A percentile compares a stretch with the other conserved stretches of the same genome.
phyloP scores from a whole-genome alignment of 1,284 basidiomycete species.

The Ganoderma boninense region DNA sequence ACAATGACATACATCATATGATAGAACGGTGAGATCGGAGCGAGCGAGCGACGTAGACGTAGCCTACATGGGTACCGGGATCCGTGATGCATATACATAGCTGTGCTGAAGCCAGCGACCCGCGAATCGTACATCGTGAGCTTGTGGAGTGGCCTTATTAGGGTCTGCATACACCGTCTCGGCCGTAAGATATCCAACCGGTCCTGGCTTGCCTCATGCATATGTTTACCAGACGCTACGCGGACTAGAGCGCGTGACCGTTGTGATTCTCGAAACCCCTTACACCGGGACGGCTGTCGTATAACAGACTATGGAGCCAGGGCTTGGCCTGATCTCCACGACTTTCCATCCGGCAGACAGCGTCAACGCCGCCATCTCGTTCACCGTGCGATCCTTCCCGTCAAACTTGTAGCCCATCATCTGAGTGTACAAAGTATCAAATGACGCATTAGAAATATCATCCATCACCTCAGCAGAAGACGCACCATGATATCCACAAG shows the following conservation, averaged over 20 bases:
- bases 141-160: not conserved
- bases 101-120: too few species aligned
- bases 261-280: not conserved
- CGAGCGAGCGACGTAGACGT: too few species aligned
- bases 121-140: too few species aligned
- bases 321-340: constrained; percentile 56
- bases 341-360: constrained; percentile 72
- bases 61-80: too few species aligned
- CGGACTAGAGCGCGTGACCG: too few species aligned
- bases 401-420: constrained; percentile 29
- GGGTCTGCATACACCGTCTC: too few species aligned
- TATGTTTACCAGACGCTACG: not conserved
- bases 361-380: constrained; percentile 61
- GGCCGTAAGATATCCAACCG: too few species aligned
- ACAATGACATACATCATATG: too few species aligned
- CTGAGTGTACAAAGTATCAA: constrained; percentile 33
- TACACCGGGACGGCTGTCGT: constrained; percentile 26
- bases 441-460: too few species aligned
- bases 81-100: too few species aligned
- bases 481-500: constrained; percentile 73
- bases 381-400: constrained; percentile 61
- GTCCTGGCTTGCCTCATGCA: not conserved
- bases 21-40: too few species aligned
- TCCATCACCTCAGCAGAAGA: not conserved
- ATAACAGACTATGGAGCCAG: constrained; percentile 32